Percentiles rank a stretch among this genome's conserved stretches.
Conservation (phyloP, 331 rosid genomes). For the Rhamnella rubrinervis region DNA sequence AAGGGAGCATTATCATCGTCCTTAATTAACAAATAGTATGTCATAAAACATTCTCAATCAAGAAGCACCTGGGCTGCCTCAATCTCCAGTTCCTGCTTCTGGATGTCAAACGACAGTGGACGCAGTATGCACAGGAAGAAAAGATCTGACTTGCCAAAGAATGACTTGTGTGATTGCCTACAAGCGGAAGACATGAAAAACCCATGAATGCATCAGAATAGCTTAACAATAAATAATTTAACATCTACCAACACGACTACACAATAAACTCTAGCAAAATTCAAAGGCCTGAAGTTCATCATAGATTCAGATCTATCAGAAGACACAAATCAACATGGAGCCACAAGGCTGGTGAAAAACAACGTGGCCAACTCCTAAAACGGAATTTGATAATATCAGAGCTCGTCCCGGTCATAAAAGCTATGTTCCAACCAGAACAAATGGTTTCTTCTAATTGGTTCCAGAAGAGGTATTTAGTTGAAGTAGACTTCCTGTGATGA, state of each 20-base stretch:
- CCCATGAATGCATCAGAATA: neutral
- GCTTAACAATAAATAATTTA: no score
- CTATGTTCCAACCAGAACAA: no score
- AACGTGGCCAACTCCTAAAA: no score
- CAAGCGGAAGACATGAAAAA: slow-evolving; percentile 15
- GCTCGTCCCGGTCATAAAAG: no score
- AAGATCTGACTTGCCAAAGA: slow-evolving; percentile 64
- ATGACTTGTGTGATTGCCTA: slow-evolving; percentile 58
- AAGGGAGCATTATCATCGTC: no score
- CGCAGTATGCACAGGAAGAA: slow-evolving; percentile 56
- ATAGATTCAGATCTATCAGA: neutral
- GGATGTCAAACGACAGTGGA: slow-evolving; percentile 57
- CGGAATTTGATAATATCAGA: no score
- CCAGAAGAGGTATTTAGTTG: no score
- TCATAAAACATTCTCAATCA: neutral
- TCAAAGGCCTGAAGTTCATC: neutral
- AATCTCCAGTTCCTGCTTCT: slow-evolving; percentile 72
- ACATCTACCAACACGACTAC: neutral
- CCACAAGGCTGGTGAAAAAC: neutral
- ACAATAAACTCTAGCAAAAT: neutral
- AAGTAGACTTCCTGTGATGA: no score
- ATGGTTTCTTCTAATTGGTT: no score
- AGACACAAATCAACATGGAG: neutral
- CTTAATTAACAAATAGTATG: neutral
- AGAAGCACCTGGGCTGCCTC: slow-evolving; percentile 74